Evolutionary conservation across 345 rosid genomes (phyloP), one percentile per base, ranked within the genome.

Genomic region (Turritis glabra): DNA sequence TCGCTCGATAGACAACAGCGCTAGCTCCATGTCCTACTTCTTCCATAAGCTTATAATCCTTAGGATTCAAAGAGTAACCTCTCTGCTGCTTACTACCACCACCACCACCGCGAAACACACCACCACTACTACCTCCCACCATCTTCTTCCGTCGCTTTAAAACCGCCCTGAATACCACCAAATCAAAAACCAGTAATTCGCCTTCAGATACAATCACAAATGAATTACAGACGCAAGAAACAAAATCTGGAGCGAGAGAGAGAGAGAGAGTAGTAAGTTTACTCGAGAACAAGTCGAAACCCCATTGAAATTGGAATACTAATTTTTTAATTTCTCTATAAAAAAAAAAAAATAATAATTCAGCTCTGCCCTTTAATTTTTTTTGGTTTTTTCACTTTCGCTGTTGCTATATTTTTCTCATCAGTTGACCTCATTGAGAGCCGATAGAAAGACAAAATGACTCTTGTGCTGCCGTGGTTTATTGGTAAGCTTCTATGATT

Each of bases 1-100:
- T 90, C 90, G 99, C 98, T 66, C 92, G 77, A 74, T 80, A 89
- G 4, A 96, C 99, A 29, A 88, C 85, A 19, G 99, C 99, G 50
- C 98, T 92, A 60, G 99, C 97, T 69, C 99, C 99, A 75, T 89
- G 84, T 0, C 98, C 99, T 38, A 89, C 77, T 81, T 92, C 99
- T 75, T 96, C 99, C 32, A 96, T 80, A 35, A 88, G 90, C 79
- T 72, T 88, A 69, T 96, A 96, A 68, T 96, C 96, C 58, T 69
- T 80, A 1, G 81, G 69, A 83, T 87, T 89, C 15, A 75, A 82
- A 5, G 99, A 86, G 85, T 81, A 92, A 27, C 83, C 27, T 80
- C 69, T 85, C 82, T 73, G 88, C 33, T 67, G 87, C 47, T 75
- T 77, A 22, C 77, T 72, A 79, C 82, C 64, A 62, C 71, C 82